Evolutionary conservation across 192 early-diverging fungal species (phyloP), one percentile per base, ranked within the genome.

Genomic region (Backusella liffmaniae): DNA sequence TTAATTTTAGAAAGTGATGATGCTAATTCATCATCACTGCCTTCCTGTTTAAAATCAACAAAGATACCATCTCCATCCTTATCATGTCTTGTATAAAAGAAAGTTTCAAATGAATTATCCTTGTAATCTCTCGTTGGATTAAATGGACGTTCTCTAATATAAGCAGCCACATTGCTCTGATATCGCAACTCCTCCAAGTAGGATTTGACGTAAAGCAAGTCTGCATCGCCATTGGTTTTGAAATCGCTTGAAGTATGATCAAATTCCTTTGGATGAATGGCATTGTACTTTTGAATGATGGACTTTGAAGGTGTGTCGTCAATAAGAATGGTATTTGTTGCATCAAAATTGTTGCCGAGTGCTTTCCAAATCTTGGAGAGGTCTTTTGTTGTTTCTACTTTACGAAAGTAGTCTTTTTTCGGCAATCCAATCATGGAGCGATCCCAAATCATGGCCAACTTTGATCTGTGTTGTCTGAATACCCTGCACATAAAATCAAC

Each of bases 321-420:
- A 30, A 90, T 70, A 5, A 90, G 72, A 1, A 90, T 67, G 0
- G 88, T 90, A 46, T 90, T 90, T 8, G 73, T 83, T 29, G 85
- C 80, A 62, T 87, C 79, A 32, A 71, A 83, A 6, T 82, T 36
- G 5, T 70, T 49, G 1, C 18, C 66, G 0, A 56, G 41, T 10
- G 82, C 79, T 7, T 81, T 66, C 82, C 87, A 88, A 8, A 94
- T 87, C 26, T 75, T 70, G 16, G 80, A 77, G n/a, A 94, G 79
- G 51, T 94, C 87, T 73, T 94, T 94, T 13, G 92, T 79, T 0
- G 90, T 88, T 34, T 83, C 23, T 0, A 73, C 78, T 51, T 88
- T 90, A 6, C 71, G 68, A 29, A 78, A 10, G 71, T 78, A 88
- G 16, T 90, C 82, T 1, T 36, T 13, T 26, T 39, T 30, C 10